Evolutionary conservation across 371 early-diverging fungal genomes (phyloP), one percentile per base, ranked within the genome.

Genomic region (Synchytrium microbalum): DNA sequence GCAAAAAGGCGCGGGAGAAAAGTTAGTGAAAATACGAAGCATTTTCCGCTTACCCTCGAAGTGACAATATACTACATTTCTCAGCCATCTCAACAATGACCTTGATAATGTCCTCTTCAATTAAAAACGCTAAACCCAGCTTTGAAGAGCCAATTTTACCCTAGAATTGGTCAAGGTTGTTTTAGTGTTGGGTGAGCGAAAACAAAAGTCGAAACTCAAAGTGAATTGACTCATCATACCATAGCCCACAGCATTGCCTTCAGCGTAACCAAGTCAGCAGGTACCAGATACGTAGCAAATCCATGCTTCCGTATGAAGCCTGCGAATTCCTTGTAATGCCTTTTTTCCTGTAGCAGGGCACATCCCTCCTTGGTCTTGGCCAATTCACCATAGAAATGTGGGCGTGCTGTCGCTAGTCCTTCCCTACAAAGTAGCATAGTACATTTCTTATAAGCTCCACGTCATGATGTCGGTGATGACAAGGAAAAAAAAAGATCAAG

Each of bases 301-400:
- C 83, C 23, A 72, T 60, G n/a, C 76, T 71, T 38, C 31, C n/a
- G 16, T 38, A 90, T 76, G 66, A 67, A 81, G 2, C 83, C 71
- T 2, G 81, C 84, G 70, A 90, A 87, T 16, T 77, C 64, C 5
- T 71, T 67, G 59, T 91, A 86, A 65, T 91, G 90, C 0, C 87
- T 89, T 32, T 79, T 83, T 51, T 78, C 75, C 32, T 80, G 69
- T 24, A 93, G 69, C 10, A 87, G 67, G 13, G 75, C 74, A 62
- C 88, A 87, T 2, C 93, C 92, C 74, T 88, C 88, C 24, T 76
- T 78, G 0, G 93, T 91, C 68, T 88, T 85, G 3, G 90, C 82
- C 16, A 93, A 66, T 65, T 90, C 87, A 16, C 92, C 91, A 65
- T 88, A 91, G 65, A 93, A 89, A 67, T 93, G 93, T 3, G 88